Conservation (phyloP, 108 stramenopile species). For the Skeletonema marinoi region DNA sequence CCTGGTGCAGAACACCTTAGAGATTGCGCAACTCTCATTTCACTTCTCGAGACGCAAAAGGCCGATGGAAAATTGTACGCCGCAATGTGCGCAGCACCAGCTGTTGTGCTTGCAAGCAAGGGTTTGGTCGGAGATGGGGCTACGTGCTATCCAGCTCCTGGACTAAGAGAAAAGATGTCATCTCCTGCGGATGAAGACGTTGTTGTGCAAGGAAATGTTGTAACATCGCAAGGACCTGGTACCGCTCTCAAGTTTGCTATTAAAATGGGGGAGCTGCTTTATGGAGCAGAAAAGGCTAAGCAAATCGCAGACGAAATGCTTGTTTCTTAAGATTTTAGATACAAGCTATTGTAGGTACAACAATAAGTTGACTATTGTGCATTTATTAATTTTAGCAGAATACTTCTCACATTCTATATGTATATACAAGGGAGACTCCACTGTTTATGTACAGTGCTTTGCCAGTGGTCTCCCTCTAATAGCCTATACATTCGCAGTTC, state of each 20-base stretch:
- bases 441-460: not conserved
- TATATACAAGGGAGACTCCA: not conserved
- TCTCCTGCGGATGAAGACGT: slow-evolving; percentile 60
- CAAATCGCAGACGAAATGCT: slow-evolving; percentile 43
- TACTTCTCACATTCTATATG: not conserved
- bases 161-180: slow-evolving; percentile 60
- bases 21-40: slow-evolving; percentile 65
- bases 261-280: slow-evolving; percentile 48
- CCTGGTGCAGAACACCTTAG: slow-evolving; percentile 85
- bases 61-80: slow-evolving; percentile 60
- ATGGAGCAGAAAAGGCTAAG: slow-evolving; percentile 53
- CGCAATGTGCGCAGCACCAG: slow-evolving; percentile 90
- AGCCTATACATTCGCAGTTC: not conserved
- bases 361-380: not conserved
- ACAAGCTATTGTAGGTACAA: not conserved
- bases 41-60: slow-evolving; percentile 77
- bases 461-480: not conserved
- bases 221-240: slow-evolving; percentile 82
- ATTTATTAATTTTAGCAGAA: not conserved
- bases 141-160: slow-evolving; percentile 92
- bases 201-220: slow-evolving; percentile 69
- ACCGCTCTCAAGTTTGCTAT: slow-evolving; percentile 78
- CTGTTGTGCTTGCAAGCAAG: slow-evolving; percentile 78
- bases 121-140: slow-evolving; percentile 74
- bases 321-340: not conserved